Evolutionary conservation across 2,329 filamentous ascomycete genomes (phyloP).

Genomic region (Penicillium sp.): DNA sequence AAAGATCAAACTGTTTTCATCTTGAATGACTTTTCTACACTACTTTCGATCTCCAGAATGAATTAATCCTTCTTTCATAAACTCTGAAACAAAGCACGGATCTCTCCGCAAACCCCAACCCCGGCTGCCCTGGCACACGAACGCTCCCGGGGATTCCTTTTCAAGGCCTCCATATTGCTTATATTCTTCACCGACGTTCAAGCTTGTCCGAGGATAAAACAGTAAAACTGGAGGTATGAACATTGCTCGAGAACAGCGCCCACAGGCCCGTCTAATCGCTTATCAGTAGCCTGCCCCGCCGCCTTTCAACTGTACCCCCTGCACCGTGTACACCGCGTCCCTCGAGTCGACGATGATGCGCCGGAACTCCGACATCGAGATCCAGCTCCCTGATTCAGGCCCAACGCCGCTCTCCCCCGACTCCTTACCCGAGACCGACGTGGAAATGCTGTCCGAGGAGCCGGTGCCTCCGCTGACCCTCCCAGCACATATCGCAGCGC

Average conservation of each 20-base stretch:
- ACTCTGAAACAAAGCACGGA: conserved; percentile 37
- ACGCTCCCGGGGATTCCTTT: conserved; percentile 12
- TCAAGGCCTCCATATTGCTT: conserved; percentile 6
- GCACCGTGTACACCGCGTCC: conserved; percentile 42
- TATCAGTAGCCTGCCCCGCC: conserved; percentile 51
- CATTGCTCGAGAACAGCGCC: neutral
- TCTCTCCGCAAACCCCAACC: conserved; percentile 27
- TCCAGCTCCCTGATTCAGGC: conserved; percentile 39
- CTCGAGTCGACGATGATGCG: conserved; percentile 35
- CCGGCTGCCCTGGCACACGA: conserved; percentile 16
- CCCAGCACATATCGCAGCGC: conserved; percentile 62
- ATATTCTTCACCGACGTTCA: neutral
- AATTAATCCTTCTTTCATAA: conserved; percentile 10
- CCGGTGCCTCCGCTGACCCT: conserved; percentile 47
- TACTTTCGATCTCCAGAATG: conserved; percentile 6
- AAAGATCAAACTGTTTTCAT: neutral
- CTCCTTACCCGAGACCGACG: conserved; percentile 32
- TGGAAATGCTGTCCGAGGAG: conserved; percentile 45
- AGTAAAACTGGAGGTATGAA: neutral
- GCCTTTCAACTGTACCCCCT: conserved; percentile 10
- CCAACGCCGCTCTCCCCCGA: conserved; percentile 26
- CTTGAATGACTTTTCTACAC: neutral
- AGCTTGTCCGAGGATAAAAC: neutral
- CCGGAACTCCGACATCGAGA: conserved; percentile 44
- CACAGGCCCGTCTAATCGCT: conserved; percentile 28